A percentile compares a stretch with the other conserved stretches of the same genome.
Evolutionary conservation across 2,329 filamentous ascomycete species (phyloP).

Genomic region (Ceratocystis lukuohia): DNA sequence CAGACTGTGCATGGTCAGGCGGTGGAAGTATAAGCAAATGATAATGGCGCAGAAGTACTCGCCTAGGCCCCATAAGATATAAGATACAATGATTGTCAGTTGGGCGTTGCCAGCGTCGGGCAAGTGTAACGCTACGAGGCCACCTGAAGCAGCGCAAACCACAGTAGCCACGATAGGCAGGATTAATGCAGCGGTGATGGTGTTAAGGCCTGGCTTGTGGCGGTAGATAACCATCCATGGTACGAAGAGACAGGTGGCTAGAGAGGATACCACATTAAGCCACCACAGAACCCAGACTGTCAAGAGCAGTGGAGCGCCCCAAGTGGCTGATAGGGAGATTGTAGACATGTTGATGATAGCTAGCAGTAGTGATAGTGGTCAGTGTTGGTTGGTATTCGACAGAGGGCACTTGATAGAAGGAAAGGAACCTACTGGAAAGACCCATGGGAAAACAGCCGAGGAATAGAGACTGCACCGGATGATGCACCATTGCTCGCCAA

Average conservation of each 20-base stretch:
- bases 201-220: conserved; percentile 35
- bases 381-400: neutral
- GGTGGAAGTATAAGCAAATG: conserved; percentile 57
- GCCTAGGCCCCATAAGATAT: conserved; percentile 56
- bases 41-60: conserved; percentile 45
- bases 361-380: neutral
- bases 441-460: conserved; percentile 57
- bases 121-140: conserved; percentile 48
- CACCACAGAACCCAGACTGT: conserved; percentile 47
- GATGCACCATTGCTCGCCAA: conserved; percentile 52
- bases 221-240: conserved; percentile 43
- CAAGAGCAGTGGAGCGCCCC: conserved; percentile 42
- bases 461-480: conserved; percentile 55
- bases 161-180: conserved; percentile 56
- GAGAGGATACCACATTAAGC: conserved; percentile 39
- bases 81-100: conserved; percentile 49
- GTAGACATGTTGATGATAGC: conserved; percentile 52
- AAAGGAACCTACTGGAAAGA: conserved; percentile 31
- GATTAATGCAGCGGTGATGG: conserved; percentile 51
- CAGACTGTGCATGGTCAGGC: conserved; percentile 51
- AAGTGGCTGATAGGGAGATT: conserved; percentile 45
- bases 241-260: conserved; percentile 40
- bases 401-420: neutral
- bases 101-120: conserved; percentile 42
- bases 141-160: conserved; percentile 51